A percentile compares a stretch with the other conserved stretches of the same genome.
Conservation (phyloP, 1,284 basidiomycete genomes). For the Naganishia sp. region DNA sequence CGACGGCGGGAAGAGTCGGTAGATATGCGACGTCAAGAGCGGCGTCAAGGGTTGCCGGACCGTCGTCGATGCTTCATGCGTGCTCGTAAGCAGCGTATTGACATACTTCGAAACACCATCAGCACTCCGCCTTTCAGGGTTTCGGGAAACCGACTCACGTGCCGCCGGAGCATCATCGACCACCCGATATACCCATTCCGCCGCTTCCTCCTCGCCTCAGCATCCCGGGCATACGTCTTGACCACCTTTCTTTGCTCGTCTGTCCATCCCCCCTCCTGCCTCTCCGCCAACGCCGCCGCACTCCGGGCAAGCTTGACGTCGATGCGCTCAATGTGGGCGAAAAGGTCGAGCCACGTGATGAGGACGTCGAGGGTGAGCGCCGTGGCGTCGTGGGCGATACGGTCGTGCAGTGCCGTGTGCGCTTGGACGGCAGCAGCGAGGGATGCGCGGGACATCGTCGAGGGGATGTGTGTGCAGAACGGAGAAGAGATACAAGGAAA, state of each 20-base stretch:
- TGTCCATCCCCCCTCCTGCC: background rate
- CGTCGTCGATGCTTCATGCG: background rate
- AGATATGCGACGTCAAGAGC: background rate
- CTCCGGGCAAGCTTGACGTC: constrained; percentile 14
- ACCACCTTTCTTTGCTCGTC: background rate
- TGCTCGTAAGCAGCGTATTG: constrained; percentile 2
- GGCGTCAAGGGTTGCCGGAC: background rate
- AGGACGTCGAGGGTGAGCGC: background rate
- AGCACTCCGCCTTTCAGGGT: background rate
- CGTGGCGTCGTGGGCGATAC: background rate
- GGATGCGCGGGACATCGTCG: background rate
- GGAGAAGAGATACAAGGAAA: background rate
- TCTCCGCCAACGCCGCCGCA: background rate
- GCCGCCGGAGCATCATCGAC: constrained; percentile 9
- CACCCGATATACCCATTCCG: constrained; percentile 16
- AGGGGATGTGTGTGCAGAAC: background rate
- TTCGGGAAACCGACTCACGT: background rate
- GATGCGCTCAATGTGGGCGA: constrained; percentile 11
- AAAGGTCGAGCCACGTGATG: background rate
- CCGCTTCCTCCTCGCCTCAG: constrained; percentile 3
- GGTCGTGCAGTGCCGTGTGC: background rate
- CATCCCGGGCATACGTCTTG: background rate
- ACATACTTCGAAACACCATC: constrained; percentile 6
- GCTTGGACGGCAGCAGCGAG: background rate
- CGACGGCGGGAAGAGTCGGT: constrained; percentile 1